These are phyloP conservation scores for Kluyveromyces sp. DNA, from an alignment of 1,139 yeast species.

Conservation along the genomic window DNA sequence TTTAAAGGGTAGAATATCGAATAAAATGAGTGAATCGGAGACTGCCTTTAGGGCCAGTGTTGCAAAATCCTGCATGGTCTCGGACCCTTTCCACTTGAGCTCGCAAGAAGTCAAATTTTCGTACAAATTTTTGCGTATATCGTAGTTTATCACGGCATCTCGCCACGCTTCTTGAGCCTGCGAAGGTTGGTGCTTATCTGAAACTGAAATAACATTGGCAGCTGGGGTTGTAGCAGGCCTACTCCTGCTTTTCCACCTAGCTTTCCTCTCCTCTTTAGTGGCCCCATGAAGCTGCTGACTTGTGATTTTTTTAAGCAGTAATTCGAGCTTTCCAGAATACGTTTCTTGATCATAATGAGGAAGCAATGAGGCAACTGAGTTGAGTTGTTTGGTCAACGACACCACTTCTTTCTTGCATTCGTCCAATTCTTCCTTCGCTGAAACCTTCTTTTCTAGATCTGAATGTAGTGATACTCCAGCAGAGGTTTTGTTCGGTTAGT, in stretches of 20 bases:
- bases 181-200: not conserved
- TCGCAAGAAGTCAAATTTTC: conserved; percentile 6
- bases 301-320: conserved; percentile 14
- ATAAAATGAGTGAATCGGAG: conserved; percentile 1
- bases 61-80: not conserved
- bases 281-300: conserved; percentile 7
- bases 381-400: conserved; percentile 13
- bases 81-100: not conserved
- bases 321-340: conserved; percentile 14
- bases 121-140: not conserved
- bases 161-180: not conserved
- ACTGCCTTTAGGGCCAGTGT: conserved; percentile 7
- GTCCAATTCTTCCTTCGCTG: not conserved
- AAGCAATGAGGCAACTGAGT: conserved; percentile 12
- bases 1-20: conserved; percentile 8
- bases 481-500: not conserved
- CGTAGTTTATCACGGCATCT: not conserved
- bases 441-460: not conserved
- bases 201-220: not conserved
- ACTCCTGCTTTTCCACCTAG: conserved; percentile 11
- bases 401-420: conserved; percentile 10
- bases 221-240: conserved; percentile 1
- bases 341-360: conserved; percentile 19
- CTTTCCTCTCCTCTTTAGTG: conserved; percentile 4
- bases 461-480: not conserved